A percentile compares a stretch with the other conserved stretches of the same genome.
Conservation (phyloP, 73 alveolate species). For the Tetrahymena borealis region DNA sequence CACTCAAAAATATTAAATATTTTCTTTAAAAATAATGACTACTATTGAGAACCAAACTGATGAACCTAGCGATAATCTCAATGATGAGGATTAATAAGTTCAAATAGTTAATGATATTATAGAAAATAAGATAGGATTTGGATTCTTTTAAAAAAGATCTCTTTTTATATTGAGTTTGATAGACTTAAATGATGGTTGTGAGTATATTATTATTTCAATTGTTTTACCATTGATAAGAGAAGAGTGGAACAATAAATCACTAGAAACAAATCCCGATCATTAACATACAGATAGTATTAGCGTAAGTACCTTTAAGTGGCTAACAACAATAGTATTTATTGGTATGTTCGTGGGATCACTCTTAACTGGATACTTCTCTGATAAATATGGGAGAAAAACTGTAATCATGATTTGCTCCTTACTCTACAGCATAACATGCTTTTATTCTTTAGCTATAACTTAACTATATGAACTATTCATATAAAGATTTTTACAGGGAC, state of each 20-base stretch:
- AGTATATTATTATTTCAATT: background rate
- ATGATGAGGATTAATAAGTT: background rate
- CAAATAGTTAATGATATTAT: background rate
- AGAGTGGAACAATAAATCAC: background rate
- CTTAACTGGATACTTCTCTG: background rate
- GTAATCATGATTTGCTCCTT: background rate
- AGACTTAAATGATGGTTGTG: background rate
- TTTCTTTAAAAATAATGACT: no score
- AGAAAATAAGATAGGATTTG: background rate
- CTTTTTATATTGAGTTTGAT: background rate
- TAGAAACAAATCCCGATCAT: background rate
- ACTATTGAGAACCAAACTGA: background rate
- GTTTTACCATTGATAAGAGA: background rate
- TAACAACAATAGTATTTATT: background rate
- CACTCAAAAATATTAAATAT: no score
- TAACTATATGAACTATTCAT: background rate
- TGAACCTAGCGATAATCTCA: background rate
- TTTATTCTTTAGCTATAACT: background rate
- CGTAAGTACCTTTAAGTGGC: background rate
- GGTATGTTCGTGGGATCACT: background rate
- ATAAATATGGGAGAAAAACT: background rate
- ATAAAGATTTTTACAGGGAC: background rate
- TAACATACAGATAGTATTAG: background rate
- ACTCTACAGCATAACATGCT: background rate
- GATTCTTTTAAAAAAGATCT: background rate